Evolutionary conservation across 805 yeast genomes (phyloP).

Genomic region (Metschnikowia shivogae): DNA sequence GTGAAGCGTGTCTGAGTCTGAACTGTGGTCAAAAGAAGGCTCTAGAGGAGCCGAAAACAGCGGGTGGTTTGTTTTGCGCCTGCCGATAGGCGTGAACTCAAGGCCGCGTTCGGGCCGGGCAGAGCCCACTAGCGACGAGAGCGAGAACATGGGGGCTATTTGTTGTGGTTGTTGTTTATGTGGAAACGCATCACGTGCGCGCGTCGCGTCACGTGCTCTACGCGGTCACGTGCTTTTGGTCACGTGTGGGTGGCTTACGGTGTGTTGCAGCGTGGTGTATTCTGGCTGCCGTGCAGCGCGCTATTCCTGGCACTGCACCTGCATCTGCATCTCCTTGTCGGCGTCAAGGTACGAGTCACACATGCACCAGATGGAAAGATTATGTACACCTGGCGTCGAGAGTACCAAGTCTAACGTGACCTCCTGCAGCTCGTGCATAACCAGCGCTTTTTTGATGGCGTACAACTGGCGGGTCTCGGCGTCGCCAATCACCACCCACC

Average conservation of each 20-base stretch:
- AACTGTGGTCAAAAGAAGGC: constrained; percentile 13
- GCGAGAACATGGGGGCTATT: constrained; percentile 13
- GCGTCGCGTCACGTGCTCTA: not conserved
- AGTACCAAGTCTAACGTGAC: constrained; percentile 54
- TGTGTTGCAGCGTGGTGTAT: too few relatives aligned
- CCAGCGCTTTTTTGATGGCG: constrained; percentile 63
- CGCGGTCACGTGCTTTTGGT: not conserved
- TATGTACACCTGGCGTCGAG: constrained; percentile 57
- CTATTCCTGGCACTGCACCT: not conserved
- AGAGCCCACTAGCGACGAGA: constrained; percentile 17
- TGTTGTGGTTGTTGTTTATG: constrained; percentile 1
- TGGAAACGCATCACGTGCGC: not conserved
- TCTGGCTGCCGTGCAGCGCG: not conserved
- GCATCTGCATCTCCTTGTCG: constrained; percentile 69
- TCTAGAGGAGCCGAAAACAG: constrained; percentile 2
- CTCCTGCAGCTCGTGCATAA: constrained; percentile 49
- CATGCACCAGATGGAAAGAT: constrained; percentile 74
- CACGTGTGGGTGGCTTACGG: not conserved
- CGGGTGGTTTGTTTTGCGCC: constrained; percentile 6
- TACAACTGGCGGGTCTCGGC: constrained; percentile 53
- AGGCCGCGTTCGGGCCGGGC: constrained; percentile 16
- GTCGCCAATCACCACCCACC: constrained; percentile 92
- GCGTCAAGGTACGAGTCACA: constrained; percentile 93
- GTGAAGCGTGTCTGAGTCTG: constrained; percentile 7
- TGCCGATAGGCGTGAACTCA: constrained; percentile 27